Base-by-base conservation (phyloP, 2,329 filamentous ascomycete genomes). In the Trematosphaeria pertusa region DNA sequence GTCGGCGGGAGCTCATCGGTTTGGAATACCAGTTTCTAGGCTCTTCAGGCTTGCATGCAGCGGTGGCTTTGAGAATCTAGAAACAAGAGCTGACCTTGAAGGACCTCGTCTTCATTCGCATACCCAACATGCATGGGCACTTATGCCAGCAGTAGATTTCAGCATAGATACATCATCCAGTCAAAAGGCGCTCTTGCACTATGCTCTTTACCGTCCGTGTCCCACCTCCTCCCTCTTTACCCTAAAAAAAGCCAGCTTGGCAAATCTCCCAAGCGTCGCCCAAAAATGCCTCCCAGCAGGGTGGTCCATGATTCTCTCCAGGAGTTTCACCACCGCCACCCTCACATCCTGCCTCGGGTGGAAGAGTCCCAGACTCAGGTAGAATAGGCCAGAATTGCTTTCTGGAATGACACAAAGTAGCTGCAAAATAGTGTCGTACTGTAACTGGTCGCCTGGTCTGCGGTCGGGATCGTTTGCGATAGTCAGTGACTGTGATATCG, bases 271-370 rank as follows among this genome's bases (percentile, higher is more conserved):
- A 37, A 99, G 76, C 21, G 85, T 84, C 56, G 82, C 85, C 90
- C 93, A 99, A 81, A 94, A 97, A 73, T 97, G 91, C 63, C 91
- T 83, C 1, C 94, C 94, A 8, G 91, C 94, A 65, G 95, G 88
- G 72, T 99, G 93, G 46, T 87, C 86, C 57, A 86, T 83, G 43
- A 99, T 86, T 17, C 91, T 82, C 58, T 93, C 91, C 17, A 99
- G 73, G 26, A 99, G 75, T 50, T 89, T 89, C 1, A 90, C 87
- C 2, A 90, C 89, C 44, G 85, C 85, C 59, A 87, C 75, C 26
- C 94, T 82, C 9, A 97, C 92, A 40, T 91, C 87, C 26, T 81
- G 79, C 55, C 92, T 86, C 44, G 91, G 91, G 75, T 99, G 94
- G 70, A 97, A 97, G 5, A 99, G 78, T 0, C 94, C 94, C 40